Percentiles rank a stretch among this genome's conserved stretches.
Evolutionary conservation across 805 yeast species (phyloP).

Genomic region (Metschnikowia chrysomelidarum): DNA sequence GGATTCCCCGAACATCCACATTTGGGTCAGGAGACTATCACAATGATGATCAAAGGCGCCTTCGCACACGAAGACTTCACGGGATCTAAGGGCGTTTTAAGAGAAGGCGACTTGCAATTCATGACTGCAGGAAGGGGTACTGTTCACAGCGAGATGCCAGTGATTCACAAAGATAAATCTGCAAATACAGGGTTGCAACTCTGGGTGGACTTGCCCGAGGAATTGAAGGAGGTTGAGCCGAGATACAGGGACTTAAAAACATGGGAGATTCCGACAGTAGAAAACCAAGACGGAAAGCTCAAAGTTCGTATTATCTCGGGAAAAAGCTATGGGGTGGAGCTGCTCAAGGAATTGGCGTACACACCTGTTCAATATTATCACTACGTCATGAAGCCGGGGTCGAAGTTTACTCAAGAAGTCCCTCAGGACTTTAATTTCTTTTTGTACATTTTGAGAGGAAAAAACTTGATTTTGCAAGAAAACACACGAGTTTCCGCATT

Average conservation of each 20-base stretch:
- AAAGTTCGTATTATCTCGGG: constrained; percentile 76
- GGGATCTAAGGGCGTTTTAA: constrained; percentile 73
- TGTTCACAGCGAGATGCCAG: constrained; percentile 86
- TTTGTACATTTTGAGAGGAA: constrained; percentile 65
- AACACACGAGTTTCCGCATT: constrained; percentile 33
- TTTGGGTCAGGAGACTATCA: constrained; percentile 79
- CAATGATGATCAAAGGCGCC: constrained; percentile 61
- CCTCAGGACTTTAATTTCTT: constrained; percentile 65
- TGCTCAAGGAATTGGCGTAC: constrained; percentile 71
- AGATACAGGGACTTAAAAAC: constrained; percentile 73
- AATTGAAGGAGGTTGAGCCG: constrained; percentile 48
- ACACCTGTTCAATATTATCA: constrained; percentile 76
- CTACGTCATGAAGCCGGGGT: constrained; percentile 63
- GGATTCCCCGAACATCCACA: constrained; percentile 88
- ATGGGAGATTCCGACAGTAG: constrained; percentile 67
- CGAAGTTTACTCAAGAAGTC: constrained; percentile 56
- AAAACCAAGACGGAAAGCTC: constrained; percentile 60
- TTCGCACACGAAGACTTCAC: constrained; percentile 86
- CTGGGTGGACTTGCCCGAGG: constrained; percentile 47
- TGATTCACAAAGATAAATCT: constrained; percentile 38
- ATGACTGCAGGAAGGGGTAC: constrained; percentile 93
- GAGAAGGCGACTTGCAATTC: constrained; percentile 84
- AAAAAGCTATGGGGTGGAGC: constrained; percentile 68
- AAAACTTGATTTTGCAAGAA: constrained; percentile 45
- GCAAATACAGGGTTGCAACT: constrained; percentile 62